Base-by-base conservation (phyloP, 2,329 filamentous ascomycete genomes). In the Karstenula rhodostoma region DNA sequence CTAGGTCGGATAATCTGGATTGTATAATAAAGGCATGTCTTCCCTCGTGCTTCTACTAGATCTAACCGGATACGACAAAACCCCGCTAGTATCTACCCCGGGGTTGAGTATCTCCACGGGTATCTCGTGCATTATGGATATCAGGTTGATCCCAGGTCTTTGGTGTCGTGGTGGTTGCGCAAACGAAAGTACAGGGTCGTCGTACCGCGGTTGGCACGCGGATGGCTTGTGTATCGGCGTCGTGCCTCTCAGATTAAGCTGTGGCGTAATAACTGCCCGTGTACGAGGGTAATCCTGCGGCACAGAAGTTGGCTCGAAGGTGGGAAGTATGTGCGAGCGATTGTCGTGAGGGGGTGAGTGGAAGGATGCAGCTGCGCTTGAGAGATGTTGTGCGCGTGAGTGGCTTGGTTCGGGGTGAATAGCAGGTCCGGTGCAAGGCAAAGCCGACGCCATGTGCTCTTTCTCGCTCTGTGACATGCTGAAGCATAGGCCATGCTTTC, bases 81-180 rank as follows among this genome's bases (percentile, higher is more conserved):
- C n/a, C n/a, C n/a, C n/a, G n/a, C n/a, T n/a, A n/a, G n/a, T n/a
- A n/a, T n/a, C n/a, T 33, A 37, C 12, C 35, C 15, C 13, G 4
- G 8, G 29, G 4, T 32, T 32, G 13, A 66, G 35, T 8, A 58
- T 57, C 33, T 67, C 62, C 15, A 15, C 56, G 37, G 60, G 56
- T 15, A 67, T 9, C 15, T n/a, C 46, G 17, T 61, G 22, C 64
- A 65, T 65, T 17, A 2, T 53, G 48, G n/a, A 10, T 43, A 27
- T 52, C 10, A 35, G 1, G 8, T 32, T 5, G n/a, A n/a, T n/a
- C n/a, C 29, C 12, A 2, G 29, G 17, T 8, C 17, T 25, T 19
- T 25, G 12, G 55, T 48, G 47, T 33, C 44, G 6, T 2, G 48
- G 53, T 37, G 48, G 53, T 37, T 40, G 33, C 19, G 27, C 35